phyloP scores from a whole-genome alignment of 768 basidiomycete genomes.

The Macrolepiota fuliginosa region DNA sequence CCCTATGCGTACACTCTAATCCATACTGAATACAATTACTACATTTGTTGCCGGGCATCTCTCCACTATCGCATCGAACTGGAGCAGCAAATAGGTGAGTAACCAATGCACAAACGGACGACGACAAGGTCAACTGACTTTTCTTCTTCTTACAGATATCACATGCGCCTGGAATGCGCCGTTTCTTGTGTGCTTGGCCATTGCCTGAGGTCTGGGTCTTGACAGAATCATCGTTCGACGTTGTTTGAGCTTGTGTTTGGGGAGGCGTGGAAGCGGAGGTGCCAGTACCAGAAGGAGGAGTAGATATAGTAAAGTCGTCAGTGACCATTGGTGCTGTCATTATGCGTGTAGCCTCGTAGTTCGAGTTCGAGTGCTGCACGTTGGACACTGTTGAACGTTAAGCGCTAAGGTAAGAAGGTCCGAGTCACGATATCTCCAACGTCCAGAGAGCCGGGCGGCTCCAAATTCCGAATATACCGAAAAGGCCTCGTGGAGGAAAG shows the following conservation, averaged over 20 bases:
- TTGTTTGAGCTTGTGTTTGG: not conserved
- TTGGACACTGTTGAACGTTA: too few relatives aligned
- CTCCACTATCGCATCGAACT: slow-evolving; percentile 62
- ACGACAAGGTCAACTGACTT: slow-evolving; percentile 33
- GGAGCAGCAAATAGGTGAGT: slow-evolving; percentile 1
- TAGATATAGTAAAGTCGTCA: too few relatives aligned
- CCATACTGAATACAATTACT: slow-evolving; percentile 60
- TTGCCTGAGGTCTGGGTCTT: not conserved
- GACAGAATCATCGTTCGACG: not conserved
- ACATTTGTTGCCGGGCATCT: slow-evolving; percentile 60
- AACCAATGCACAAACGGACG: not conserved
- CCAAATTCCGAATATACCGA: not conserved
- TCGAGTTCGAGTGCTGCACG: too few relatives aligned
- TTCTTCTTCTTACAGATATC: slow-evolving; percentile 76
- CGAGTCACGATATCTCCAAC: not conserved
- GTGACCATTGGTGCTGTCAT: too few relatives aligned
- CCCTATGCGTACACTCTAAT: slow-evolving; percentile 64
- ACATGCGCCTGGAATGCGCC: slow-evolving; percentile 65
- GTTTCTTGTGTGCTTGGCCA: slow-evolving; percentile 38
- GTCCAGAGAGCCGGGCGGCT: not conserved
- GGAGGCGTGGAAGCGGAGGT: not conserved
- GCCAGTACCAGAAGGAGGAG: not conserved
- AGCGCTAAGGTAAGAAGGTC: too few relatives aligned
- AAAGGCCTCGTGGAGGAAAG: not conserved
- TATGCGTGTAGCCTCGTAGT: too few relatives aligned